Base-by-base conservation (phyloP, 768 basidiomycete genomes). In the Tulasnella sp. region DNA sequence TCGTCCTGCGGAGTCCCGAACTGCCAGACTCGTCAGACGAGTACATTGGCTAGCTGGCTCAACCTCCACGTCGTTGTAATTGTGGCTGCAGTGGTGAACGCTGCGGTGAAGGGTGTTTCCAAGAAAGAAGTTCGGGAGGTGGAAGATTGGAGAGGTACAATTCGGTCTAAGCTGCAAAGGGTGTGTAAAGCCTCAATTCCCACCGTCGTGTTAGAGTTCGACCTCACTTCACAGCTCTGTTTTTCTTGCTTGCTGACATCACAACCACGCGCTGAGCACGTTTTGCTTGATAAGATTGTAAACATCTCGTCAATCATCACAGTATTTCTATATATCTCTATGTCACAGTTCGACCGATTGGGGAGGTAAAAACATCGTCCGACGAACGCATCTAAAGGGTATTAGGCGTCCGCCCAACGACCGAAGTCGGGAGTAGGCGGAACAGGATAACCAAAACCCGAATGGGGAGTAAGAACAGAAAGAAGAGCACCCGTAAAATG, bases 391-490 rank as follows among this genome's bases (percentile, higher is more conserved):
- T 61, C 57, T 61, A 61, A 16, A 61, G 57, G 57, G n/a, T 61
- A 61, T 61, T 61, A 26, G 57, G 23, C 11, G 13, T 61, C 57
- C 29, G 23, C 18, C 2, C 57, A 29, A 61, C 29, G n/a, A n/a
- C 57, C 26, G 57, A 61, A 11, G 23, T 26, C n/a, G 57, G 23
- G 29, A 61, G 7, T 11, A 61, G 1, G 23, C 11, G 23, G n/a
- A 61, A 61, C 23, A 61, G 57, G 57, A 61, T 9, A 26, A 29
- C n/a, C 42, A 75, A 48, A 61, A 29, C n/a, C 37, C 51, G 23
- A 61, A 75, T n/a, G 74, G 51, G 37, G n/a, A 74, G 73, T 48
- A 74, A 61, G n/a, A 51, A 51, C n/a, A 76, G 37, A 55, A 76
- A 61, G 29, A 67, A 67, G 37, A 76, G 75, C n/a, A 57, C 29